Evolutionary conservation across 345 rosid genomes (phyloP).

Genomic region (Rhizophora apiculata): DNA sequence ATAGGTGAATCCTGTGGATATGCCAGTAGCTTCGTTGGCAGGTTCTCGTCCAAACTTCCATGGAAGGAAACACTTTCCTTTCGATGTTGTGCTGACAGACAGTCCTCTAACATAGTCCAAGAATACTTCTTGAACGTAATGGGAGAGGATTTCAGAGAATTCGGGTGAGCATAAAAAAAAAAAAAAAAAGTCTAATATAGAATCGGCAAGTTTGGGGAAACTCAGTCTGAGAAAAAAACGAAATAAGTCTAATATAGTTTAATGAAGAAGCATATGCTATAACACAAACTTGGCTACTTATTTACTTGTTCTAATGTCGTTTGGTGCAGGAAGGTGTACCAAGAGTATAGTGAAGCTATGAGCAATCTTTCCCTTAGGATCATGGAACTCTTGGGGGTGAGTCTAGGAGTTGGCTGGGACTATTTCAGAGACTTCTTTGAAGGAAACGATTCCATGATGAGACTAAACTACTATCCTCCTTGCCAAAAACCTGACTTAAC

Average conservation of each 20-base stretch:
- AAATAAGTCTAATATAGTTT: too few species aligned
- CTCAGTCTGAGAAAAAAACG: too few species aligned
- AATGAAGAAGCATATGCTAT: too few species aligned
- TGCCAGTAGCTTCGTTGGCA: conserved; percentile 90
- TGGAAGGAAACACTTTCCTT: conserved; percentile 98
- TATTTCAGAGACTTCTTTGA: conserved; percentile 68
- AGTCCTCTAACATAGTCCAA: conserved; percentile 46
- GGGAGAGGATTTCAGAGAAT: conserved; percentile 64
- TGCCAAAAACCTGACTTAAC: conserved; percentile 90
- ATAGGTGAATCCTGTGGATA: conserved; percentile 81
- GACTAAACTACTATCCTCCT: conserved; percentile 85
- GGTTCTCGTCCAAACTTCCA: conserved; percentile 88
- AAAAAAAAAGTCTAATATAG: too few species aligned
- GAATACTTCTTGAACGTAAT: conserved; percentile 54
- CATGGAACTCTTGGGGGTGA: conserved; percentile 81
- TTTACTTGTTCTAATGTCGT: background rate
- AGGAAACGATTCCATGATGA: conserved; percentile 90
- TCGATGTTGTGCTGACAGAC: conserved; percentile 42
- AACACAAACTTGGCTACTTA: too few species aligned
- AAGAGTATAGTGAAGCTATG: conserved; percentile 85
- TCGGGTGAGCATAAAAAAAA: conserved; percentile 51
- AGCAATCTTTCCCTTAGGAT: conserved; percentile 68
- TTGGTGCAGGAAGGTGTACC: conserved; percentile 60
- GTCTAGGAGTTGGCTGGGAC: conserved; percentile 53
- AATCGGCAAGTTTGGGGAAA: too few species aligned